Evolutionary conservation across 2,329 filamentous ascomycete genomes (phyloP).

Genomic region (Ascochyta lentis): DNA sequence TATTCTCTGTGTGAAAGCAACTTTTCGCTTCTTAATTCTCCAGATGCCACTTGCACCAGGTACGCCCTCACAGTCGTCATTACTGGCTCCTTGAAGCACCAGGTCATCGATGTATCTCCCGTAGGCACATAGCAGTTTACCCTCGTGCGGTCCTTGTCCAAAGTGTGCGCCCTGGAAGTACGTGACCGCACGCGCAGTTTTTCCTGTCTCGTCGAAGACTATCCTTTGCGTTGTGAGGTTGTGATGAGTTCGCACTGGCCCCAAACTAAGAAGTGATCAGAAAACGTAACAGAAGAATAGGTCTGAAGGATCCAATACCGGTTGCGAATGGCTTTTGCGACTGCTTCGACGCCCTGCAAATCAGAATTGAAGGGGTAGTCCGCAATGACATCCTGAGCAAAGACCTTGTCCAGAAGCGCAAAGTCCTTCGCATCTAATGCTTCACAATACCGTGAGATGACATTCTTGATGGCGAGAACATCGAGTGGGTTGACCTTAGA

Average conservation of each 20-base stretch:
- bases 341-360: conserved; percentile 43
- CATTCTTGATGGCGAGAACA: conserved; percentile 51
- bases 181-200: conserved; percentile 46
- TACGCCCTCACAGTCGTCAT: conserved; percentile 36
- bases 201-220: conserved; percentile 35
- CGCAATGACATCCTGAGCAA: conserved; percentile 49
- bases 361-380: conserved; percentile 49
- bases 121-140: conserved; percentile 51
- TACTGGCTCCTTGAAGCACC: conserved; percentile 31
- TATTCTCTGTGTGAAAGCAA: conserved; percentile 48
- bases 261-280: conserved; percentile 37
- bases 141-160: conserved; percentile 51
- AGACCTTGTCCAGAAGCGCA: conserved; percentile 48
- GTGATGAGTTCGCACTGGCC: conserved; percentile 52
- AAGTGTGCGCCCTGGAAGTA: conserved; percentile 54
- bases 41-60: conserved; percentile 50
- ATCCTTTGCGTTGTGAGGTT: conserved; percentile 53
- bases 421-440: conserved; percentile 54
- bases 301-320: conserved; percentile 27
- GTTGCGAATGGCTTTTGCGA: conserved; percentile 44
- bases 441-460: conserved; percentile 52
- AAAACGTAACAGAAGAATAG: no score
- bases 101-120: conserved; percentile 52
- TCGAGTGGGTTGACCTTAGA: conserved; percentile 33
- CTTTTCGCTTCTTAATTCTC: conserved; percentile 47